Evolutionary conservation across 441 rosid species (phyloP).

Genomic region (Capsella rubella): DNA sequence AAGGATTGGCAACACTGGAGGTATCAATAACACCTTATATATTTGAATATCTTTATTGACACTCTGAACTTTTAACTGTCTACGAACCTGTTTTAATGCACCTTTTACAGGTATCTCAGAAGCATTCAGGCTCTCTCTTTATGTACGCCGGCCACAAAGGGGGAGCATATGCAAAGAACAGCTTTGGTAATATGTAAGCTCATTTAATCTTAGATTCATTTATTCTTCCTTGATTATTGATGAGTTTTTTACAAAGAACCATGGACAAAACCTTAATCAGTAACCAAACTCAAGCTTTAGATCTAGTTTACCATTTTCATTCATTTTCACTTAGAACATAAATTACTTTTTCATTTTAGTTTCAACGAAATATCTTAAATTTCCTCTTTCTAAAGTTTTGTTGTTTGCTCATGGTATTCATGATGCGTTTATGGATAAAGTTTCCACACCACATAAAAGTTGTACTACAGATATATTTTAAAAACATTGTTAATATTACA

Average conservation of each 20-base stretch:
- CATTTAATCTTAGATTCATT: slow-evolving; percentile 19
- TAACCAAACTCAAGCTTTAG: slow-evolving; percentile 16
- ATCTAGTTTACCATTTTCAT: slow-evolving; percentile 27
- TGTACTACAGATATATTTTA: background rate
- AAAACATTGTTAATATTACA: background rate
- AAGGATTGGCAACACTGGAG: slow-evolving; percentile 84
- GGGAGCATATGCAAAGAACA: slow-evolving; percentile 99
- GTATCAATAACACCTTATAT: slow-evolving; percentile 46
- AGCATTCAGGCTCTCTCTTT: slow-evolving; percentile 98
- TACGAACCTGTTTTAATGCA: slow-evolving; percentile 25
- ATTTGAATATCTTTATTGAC: background rate
- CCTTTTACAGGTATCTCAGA: slow-evolving; percentile 79
- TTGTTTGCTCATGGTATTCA: slow-evolving; percentile 23
- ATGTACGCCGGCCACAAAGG: slow-evolving; percentile 93
- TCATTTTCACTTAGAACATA: slow-evolving; percentile 10
- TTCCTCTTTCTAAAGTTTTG: slow-evolving; percentile 13
- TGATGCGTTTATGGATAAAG: slow-evolving; percentile 6
- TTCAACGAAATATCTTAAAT: slow-evolving; percentile 1
- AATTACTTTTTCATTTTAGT: slow-evolving; percentile 7
- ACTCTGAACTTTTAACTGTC: slow-evolving; percentile 20
- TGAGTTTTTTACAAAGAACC: slow-evolving; percentile 8
- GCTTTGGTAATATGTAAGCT: slow-evolving; percentile 90
- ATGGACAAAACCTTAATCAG: background rate
- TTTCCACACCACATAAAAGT: slow-evolving; percentile 10
- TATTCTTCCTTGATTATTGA: slow-evolving; percentile 17